Conservation (phyloP, 2,329 filamentous ascomycete genomes). For the Paracamarosporium sp. region DNA sequence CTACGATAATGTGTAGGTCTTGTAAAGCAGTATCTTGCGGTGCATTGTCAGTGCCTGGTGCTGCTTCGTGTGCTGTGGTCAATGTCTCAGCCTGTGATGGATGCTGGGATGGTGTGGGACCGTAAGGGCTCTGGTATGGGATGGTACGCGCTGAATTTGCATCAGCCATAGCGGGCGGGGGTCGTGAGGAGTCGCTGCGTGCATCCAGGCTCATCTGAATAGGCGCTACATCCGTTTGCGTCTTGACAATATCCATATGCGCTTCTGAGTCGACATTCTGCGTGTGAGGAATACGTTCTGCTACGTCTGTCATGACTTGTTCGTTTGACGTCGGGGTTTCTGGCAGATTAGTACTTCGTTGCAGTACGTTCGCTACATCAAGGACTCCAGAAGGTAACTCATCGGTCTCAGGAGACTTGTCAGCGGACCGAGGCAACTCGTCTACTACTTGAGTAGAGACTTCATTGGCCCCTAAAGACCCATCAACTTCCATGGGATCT, state of each 20-base stretch:
- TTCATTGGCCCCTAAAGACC: not conserved
- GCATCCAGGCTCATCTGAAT: not conserved
- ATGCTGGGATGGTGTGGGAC: not conserved
- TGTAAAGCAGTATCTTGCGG: not conserved
- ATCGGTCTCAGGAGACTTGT: not conserved
- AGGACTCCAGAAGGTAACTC: not conserved
- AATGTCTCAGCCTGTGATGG: not conserved
- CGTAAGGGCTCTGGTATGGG: constrained; percentile 25
- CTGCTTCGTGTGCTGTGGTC: not conserved
- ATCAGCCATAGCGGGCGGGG: constrained; percentile 24
- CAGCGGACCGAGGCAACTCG: not conserved
- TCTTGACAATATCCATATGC: not conserved
- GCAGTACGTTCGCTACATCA: not conserved
- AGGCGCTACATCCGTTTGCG: not conserved
- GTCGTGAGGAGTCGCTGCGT: not conserved
- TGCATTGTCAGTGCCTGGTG: not conserved
- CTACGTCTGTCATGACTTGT: not conserved
- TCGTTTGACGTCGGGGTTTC: not conserved
- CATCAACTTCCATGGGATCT: not conserved
- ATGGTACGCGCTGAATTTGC: not conserved
- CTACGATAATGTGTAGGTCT: not conserved
- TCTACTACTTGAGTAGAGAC: not conserved
- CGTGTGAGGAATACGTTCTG: not conserved
- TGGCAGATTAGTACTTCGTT: not conserved
- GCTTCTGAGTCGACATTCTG: not conserved